A percentile compares a stretch with the other conserved stretches of the same genome.
These are phyloP conservation scores for Schwanniomyces pseudopolymorphus DNA, from an alignment of 805 yeast genomes.

Conservation along the genomic window DNA sequence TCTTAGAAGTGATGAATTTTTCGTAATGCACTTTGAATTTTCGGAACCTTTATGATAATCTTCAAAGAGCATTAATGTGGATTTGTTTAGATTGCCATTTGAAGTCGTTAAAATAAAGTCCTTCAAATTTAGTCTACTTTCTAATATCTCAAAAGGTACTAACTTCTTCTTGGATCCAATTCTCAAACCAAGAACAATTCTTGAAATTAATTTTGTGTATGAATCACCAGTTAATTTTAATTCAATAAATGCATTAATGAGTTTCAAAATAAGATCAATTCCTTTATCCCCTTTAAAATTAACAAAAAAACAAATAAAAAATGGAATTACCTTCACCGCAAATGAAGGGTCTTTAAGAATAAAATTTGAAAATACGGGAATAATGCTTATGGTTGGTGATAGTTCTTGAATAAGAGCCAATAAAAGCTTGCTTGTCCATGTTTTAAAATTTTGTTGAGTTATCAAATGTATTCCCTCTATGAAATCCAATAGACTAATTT, in stretches of 20 bases:
- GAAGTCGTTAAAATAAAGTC: constrained; percentile 31
- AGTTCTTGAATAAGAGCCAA: constrained; percentile 35
- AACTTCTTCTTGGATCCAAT: constrained; percentile 34
- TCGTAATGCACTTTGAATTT: background rate
- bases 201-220: constrained; percentile 16
- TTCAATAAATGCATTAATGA: constrained; percentile 12
- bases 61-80: constrained; percentile 51
- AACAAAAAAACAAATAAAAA: constrained; percentile 24
- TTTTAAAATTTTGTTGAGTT: constrained; percentile 10
- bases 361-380: constrained; percentile 33
- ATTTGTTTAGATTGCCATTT: constrained; percentile 31
- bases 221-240: constrained; percentile 4
- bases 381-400: constrained; percentile 22
- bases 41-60: constrained; percentile 27
- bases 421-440: constrained; percentile 30
- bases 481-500: constrained; percentile 11
- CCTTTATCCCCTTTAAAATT: constrained; percentile 11
- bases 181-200: constrained; percentile 33
- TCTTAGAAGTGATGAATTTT: constrained; percentile 14
- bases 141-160: constrained; percentile 25
- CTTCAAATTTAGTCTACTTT: constrained; percentile 25
- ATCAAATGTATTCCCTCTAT: constrained; percentile 8
- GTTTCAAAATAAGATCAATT: constrained; percentile 1
- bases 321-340: constrained; percentile 21
- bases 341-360: constrained; percentile 13